Base-by-base conservation (phyloP, 495 filamentous ascomycete genomes). In the Neurospora sp. region DNA sequence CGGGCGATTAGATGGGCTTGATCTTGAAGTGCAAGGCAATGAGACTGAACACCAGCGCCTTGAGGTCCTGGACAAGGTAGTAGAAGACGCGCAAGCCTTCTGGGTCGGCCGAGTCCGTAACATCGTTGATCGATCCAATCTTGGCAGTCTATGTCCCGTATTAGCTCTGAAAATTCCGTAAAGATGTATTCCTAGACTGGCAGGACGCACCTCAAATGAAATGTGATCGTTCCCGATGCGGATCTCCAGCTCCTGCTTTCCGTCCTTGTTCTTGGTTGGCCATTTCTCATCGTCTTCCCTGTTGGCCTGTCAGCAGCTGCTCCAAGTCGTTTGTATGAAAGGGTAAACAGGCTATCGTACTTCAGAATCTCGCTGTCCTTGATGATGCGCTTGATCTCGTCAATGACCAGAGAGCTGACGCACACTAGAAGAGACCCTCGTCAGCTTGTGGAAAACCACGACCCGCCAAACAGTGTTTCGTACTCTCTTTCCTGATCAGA, bases 261-360 rank as follows among this genome's bases (percentile, higher is more conserved):
- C 96, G 79, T 99, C 96, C 84, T 98, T 98, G 84, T 98, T 98
- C 88, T 98, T 99, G 82, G 94, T 93, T 2, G 96, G 96, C 96
- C 96, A 99, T 82, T 97, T 97, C n/a, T 89, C 91, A 78, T 99
- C 96, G 79, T 98, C 96, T 88, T 99, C 96, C 87, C 94, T 97
- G 76, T 74, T 39, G 20, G 22, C 16, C 46, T 40, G 69, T 86
- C 73, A 86, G 80, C 74, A n/a, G 31, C 42, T 16, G 35, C 12
- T 35, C 10, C 16, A 11, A 4, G n/a, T 59, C 31, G 10, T 42
- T 39, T 40, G 1, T 40, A 37, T 3, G 10, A 41, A 68, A 14
- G 42, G 59, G 72, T 8, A 70, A 75, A 16, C 9, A 27, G 42
- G 12, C 20, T 27, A 37, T 66, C 83, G 14, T 88, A 97, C 94